These are phyloP conservation scores for Acer campestre DNA, from an alignment of 345 rosid species.

Conservation along the genomic window DNA sequence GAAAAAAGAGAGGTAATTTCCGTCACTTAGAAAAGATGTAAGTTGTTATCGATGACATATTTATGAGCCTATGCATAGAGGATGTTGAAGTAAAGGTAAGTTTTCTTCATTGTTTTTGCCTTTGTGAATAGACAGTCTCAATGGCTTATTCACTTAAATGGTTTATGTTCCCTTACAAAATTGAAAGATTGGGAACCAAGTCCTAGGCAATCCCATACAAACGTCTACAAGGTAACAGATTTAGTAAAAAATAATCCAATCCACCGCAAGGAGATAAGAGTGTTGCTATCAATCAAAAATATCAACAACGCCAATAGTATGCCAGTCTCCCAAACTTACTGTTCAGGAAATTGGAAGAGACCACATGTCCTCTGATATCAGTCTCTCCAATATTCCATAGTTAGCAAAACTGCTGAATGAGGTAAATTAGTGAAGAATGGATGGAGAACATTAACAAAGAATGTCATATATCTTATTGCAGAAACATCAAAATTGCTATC, in stretches of 20 bases:
- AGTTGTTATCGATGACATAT: not conserved
- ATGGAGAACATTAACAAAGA: not conserved
- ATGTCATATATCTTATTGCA: not conserved
- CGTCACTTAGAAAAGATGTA: not conserved
- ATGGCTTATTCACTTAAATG: not conserved
- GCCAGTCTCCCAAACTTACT: not conserved
- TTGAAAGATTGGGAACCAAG: not conserved
- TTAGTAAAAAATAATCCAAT: not conserved
- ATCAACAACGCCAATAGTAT: not conserved
- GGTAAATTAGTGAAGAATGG: not conserved
- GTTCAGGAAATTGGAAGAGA: not conserved
- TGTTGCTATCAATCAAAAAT: not conserved
- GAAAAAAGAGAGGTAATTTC: not conserved
- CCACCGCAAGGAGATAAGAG: not conserved
- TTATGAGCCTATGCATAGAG: not conserved
- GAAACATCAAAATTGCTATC: not conserved
- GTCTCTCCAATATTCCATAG: not conserved
- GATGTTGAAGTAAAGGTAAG: not conserved
- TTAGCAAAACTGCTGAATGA: not conserved
- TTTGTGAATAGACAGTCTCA: not conserved
- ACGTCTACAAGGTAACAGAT: not conserved
- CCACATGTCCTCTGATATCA: slow-evolving; percentile 4
- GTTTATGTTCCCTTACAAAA: not conserved
- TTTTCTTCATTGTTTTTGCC: not conserved
- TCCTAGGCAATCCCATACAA: not conserved